Conservation (phyloP, 768 basidiomycete species). For the Amanita fuliginea region DNA sequence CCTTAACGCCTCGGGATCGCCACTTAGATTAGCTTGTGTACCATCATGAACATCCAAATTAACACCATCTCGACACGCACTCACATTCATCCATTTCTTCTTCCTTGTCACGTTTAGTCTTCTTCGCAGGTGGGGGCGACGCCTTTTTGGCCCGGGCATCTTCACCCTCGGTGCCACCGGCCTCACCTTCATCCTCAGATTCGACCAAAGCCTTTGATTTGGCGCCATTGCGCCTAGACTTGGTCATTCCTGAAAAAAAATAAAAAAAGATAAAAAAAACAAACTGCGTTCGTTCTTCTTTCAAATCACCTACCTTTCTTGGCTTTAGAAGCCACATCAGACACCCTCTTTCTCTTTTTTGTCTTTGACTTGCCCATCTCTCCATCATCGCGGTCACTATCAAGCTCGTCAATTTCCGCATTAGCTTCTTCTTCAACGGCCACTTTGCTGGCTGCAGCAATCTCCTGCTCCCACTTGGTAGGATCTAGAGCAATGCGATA, state of each 20-base stretch:
- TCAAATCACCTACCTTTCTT: constrained; percentile 23
- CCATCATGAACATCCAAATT: neutral
- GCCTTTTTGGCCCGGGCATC: constrained; percentile 44
- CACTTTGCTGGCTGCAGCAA: constrained; percentile 19
- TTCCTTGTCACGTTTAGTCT: constrained; percentile 47
- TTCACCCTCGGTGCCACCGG: constrained; percentile 35
- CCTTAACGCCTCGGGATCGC: constrained; percentile 53
- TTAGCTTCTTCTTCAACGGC: constrained; percentile 37
- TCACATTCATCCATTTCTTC: constrained; percentile 51
- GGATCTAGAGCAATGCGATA: constrained; percentile 67
- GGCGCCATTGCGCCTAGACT: constrained; percentile 24
- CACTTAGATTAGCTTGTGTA: constrained; percentile 35
- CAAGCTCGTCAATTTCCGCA: constrained; percentile 57
- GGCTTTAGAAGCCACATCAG: constrained; percentile 29
- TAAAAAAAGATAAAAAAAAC: too few species aligned
- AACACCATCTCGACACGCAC: neutral
- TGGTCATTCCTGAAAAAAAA: constrained; percentile 20
- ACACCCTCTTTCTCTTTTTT: constrained; percentile 52
- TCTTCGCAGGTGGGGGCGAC: constrained; percentile 52
- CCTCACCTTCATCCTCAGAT: constrained; percentile 56
- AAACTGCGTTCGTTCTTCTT: constrained; percentile 17
- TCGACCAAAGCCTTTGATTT: constrained; percentile 52
- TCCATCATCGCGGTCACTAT: constrained; percentile 39
- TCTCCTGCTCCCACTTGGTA: constrained; percentile 37
- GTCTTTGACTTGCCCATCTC: constrained; percentile 24